phyloP scores from a whole-genome alignment of 768 basidiomycete species.

The Trametes cinnabarina region DNA sequence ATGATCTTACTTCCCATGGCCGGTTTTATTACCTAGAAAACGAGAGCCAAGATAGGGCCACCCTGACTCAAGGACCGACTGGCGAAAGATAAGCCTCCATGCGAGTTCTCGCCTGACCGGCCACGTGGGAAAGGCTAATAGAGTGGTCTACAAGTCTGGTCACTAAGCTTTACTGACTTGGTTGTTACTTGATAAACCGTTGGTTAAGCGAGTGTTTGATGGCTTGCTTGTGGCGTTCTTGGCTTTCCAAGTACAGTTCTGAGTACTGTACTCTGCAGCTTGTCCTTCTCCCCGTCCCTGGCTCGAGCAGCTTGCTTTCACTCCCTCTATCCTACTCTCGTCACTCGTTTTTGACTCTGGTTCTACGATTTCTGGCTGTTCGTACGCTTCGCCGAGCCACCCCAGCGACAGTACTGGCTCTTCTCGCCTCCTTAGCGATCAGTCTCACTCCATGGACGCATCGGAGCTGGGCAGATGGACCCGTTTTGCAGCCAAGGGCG shows the following conservation, averaged over 20 bases:
- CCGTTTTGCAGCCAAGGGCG: constrained; percentile 80
- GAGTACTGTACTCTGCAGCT: background rate
- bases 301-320: background rate
- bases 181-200: no score
- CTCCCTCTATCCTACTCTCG: background rate
- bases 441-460: constrained; percentile 64
- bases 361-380: background rate
- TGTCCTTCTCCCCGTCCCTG: background rate
- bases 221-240: no score
- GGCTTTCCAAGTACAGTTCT: background rate
- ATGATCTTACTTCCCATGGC: background rate
- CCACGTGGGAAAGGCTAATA: background rate
- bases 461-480: constrained; percentile 77
- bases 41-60: background rate
- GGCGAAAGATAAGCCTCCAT: background rate
- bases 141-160: no score
- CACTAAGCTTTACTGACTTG: no score
- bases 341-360: constrained; percentile 1
- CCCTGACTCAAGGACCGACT: background rate
- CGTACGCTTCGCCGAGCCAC: no score
- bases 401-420: no score
- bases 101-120: background rate
- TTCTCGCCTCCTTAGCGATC: no score
- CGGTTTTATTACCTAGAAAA: background rate
- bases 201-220: no score